Conservation (phyloP, 2,329 filamentous ascomycete genomes). For the Colletotrichum magnum region DNA sequence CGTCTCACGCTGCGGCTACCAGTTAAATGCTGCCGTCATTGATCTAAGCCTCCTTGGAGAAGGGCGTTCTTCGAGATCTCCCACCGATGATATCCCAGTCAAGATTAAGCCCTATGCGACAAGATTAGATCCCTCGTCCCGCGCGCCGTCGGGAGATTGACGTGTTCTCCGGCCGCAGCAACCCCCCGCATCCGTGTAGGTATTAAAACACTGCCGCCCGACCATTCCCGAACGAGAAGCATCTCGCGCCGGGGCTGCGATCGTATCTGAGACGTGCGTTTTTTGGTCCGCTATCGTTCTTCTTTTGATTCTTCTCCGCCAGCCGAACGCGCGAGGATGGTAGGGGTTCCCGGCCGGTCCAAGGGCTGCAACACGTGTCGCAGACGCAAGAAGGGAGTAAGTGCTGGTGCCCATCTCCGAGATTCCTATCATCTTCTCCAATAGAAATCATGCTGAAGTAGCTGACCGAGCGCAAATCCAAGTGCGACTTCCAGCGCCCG, state of each 20-base stretch:
- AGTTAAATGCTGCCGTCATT: constrained; percentile 16
- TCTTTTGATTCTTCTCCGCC: not conserved
- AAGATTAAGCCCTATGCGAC: not conserved
- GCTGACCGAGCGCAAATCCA: constrained; percentile 2
- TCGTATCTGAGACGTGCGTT: no score
- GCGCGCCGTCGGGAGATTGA: not conserved
- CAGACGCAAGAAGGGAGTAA: constrained; percentile 42
- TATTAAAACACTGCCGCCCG: not conserved
- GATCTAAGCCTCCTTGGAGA: not conserved
- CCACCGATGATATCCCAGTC: not conserved
- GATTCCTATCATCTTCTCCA: not conserved
- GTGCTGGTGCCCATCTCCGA: constrained; percentile 1
- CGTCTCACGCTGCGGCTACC: no score
- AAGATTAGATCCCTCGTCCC: not conserved
- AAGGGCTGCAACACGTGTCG: constrained; percentile 43
- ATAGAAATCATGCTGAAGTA: not conserved
- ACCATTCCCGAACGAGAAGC: constrained; percentile 26
- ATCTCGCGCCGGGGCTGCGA: constrained; percentile 15
- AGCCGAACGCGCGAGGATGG: constrained; percentile 26
- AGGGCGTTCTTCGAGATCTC: not conserved
- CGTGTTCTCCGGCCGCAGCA: constrained; percentile 1
- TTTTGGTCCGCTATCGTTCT: no score
- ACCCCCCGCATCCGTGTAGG: no score
- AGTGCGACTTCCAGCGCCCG: constrained; percentile 42
- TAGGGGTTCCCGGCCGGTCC: constrained; percentile 42